A percentile compares a stretch with the other conserved stretches of the same genome.
These are phyloP conservation scores for Phoenix dactylifera DNA, from an alignment of 176 grass and related monocot species.

Conservation along the genomic window DNA sequence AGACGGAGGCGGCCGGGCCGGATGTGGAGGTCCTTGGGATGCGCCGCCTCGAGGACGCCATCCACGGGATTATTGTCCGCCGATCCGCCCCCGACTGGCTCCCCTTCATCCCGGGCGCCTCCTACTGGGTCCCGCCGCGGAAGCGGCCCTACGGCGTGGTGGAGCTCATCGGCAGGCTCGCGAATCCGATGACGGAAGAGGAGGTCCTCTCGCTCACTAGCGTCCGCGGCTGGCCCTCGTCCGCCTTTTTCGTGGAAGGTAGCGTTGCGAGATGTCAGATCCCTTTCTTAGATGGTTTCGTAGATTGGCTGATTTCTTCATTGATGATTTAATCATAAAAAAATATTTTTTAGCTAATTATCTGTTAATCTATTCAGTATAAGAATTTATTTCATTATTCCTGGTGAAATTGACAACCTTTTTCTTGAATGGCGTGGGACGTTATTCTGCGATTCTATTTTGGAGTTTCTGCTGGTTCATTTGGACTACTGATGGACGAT, in stretches of 20 bases:
- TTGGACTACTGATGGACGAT: too few relatives aligned
- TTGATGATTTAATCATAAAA: too few relatives aligned
- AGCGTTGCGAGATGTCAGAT: background rate
- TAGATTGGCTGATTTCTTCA: too few relatives aligned
- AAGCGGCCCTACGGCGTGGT: slow-evolving; percentile 32
- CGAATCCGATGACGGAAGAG: slow-evolving; percentile 46
- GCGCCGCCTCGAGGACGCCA: slow-evolving; percentile 64
- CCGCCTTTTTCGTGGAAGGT: slow-evolving; percentile 67
- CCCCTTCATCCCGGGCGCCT: slow-evolving; percentile 73
- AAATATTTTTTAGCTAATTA: too few relatives aligned
- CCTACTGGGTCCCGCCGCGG: slow-evolving; percentile 78
- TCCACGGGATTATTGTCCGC: slow-evolving; percentile 52
- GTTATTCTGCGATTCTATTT: too few relatives aligned
- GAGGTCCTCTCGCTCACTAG: slow-evolving; percentile 51
- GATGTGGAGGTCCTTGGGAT: slow-evolving; percentile 41
- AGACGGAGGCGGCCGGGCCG: slow-evolving; percentile 1
- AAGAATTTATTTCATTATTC: too few relatives aligned
- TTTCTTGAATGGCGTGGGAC: too few relatives aligned
- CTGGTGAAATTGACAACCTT: too few relatives aligned
- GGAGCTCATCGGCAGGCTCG: slow-evolving; percentile 29
- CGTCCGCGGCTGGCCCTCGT: slow-evolving; percentile 45
- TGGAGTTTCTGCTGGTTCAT: too few relatives aligned
- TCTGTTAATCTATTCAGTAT: too few relatives aligned
- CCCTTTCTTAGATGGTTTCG: too few relatives aligned
- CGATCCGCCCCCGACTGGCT: slow-evolving; percentile 78